Conservation (phyloP, 2,329 filamentous ascomycete species). For the Trichoderma lentiforme region DNA sequence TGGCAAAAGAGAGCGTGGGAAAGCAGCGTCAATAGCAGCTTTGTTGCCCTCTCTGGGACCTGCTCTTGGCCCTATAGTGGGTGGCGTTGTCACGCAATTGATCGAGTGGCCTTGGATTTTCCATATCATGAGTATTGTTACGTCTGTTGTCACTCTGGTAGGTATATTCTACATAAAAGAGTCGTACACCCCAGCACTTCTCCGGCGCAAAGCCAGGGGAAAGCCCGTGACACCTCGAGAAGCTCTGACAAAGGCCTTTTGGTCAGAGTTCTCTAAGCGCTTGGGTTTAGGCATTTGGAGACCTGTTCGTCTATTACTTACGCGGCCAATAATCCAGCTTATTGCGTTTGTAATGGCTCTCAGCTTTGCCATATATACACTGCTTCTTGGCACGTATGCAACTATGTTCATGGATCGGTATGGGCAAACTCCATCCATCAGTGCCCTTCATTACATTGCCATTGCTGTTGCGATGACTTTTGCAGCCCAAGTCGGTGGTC, state of each 20-base stretch:
- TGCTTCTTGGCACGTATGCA: conserved; percentile 53
- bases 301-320: neutral
- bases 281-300: neutral
- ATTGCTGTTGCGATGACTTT: conserved; percentile 32
- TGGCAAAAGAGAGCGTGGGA: conserved; percentile 34
- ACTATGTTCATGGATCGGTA: conserved; percentile 46
- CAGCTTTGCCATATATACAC: conserved; percentile 49
- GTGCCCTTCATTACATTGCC: conserved; percentile 50
- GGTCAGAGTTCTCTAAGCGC: neutral
- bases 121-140: conserved; percentile 48
- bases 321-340: conserved; percentile 44
- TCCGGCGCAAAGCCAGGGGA: neutral
- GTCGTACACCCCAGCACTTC: neutral
- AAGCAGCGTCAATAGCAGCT: conserved; percentile 33
- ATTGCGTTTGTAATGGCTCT: conserved; percentile 44
- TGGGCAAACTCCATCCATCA: conserved; percentile 39
- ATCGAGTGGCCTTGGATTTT: conserved; percentile 70
- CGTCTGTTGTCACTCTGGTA: neutral
- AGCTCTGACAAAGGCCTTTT: neutral
- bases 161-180: neutral
- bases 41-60: conserved; percentile 50
- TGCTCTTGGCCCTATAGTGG: conserved; percentile 64
- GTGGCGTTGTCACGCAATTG: conserved; percentile 61
- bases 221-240: neutral
- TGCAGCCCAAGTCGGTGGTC: neutral